Evolutionary conservation across 306 rosid genomes (phyloP), one percentile per base, ranked within the genome.

Genomic region (Gastrolobium villosum): DNA sequence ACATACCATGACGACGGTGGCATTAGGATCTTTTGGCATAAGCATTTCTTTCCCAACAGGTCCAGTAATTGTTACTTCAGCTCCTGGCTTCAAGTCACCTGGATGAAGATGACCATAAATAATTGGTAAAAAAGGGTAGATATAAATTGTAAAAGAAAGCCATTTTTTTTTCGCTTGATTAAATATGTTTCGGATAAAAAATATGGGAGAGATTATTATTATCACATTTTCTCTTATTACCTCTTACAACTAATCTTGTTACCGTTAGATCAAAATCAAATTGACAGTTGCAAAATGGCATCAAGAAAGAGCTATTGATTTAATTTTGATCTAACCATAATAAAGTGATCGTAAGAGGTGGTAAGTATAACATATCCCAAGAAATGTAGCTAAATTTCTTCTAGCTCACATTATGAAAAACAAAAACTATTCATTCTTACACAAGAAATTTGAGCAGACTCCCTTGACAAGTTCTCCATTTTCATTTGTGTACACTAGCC

Each of bases 21-120:
- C 97, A 83, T 83, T 89, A 35, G 97, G 96, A 85, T 93, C 97
- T 80, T 90, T 90, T 52, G 97, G 98, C 98, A 93, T 82, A 37
- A 93, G 96, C 98, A 93, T 93, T 88, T 91, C 98, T 84, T 93
- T 93, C 20, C 98, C 98, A 59, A 91, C 91, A 2, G 98, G 98
- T 72, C 98, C 98, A 0, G 96, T 93, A 49, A 93, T 84, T 30
- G 79, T 85, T 72, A 86, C 96, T 43, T 93, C 98, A 45, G 86
- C 70, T 68, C 91, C 98, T 37, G 98, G 93, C 81, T 89, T 93
- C 79, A 93, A 75, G 89, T 93, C 98, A 91, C 98, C 94, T 88
- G 82, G 66, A 85, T 66, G 49, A 53, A 67, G 37, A 62, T 8
- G 50, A 60, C 6, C 26, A 60, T 1, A n/a, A 52, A 46, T 37